Conservation (phyloP, 306 rosid genomes). For the Corylus heterophylla region DNA sequence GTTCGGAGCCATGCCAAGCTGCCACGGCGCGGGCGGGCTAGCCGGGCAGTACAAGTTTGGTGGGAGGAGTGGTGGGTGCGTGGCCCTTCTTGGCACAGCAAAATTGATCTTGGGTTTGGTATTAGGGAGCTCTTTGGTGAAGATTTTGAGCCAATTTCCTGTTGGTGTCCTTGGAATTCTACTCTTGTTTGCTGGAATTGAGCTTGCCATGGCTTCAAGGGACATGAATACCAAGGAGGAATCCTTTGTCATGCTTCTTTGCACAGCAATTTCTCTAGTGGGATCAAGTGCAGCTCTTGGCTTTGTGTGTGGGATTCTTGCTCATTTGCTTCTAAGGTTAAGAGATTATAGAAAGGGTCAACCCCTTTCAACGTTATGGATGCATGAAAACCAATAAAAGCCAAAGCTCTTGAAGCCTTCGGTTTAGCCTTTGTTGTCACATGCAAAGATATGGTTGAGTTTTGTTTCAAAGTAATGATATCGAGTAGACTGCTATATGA, state of each 20-base stretch:
- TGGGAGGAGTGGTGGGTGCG: conserved; percentile 84
- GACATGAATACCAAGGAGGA: conserved; percentile 67
- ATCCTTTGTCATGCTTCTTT: conserved; percentile 59
- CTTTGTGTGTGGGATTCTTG: conserved; percentile 48
- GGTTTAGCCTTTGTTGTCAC: too few relatives aligned
- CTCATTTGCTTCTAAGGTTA: conserved; percentile 37
- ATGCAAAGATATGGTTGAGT: too few relatives aligned
- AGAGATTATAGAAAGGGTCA: conserved; percentile 23
- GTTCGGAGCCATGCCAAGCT: conserved; percentile 83
- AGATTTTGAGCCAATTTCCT: conserved; percentile 53
- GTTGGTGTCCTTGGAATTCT: conserved; percentile 71
- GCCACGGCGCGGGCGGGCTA: conserved; percentile 84
- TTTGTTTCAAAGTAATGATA: too few relatives aligned
- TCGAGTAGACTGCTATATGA: too few relatives aligned
- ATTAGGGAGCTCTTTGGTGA: conserved; percentile 58
- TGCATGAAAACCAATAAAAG: too few relatives aligned
- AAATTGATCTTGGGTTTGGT: conserved; percentile 61
- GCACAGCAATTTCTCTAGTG: conserved; percentile 60
- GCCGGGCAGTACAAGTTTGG: conserved; percentile 92
- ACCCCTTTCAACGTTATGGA: too few relatives aligned
- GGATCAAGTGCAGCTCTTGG: conserved; percentile 78
- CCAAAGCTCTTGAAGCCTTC: too few relatives aligned
- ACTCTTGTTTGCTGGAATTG: conserved; percentile 71
- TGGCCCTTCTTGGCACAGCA: conserved; percentile 66
- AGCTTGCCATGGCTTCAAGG: conserved; percentile 70